Evolutionary conservation across 345 rosid species (phyloP).

Genomic region (Eucalyptus marginata): DNA sequence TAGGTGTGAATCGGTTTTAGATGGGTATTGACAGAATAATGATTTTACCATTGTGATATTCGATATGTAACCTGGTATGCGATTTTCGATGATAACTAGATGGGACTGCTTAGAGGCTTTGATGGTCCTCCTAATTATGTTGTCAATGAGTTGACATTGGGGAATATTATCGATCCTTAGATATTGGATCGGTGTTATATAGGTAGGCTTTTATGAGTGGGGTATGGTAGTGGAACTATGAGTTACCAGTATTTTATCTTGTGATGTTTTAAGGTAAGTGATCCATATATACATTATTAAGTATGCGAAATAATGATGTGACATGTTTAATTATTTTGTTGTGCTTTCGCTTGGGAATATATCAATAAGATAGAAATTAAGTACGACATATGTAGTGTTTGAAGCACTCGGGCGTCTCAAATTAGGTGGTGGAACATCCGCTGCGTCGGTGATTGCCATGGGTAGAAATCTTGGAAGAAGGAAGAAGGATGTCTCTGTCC

Average conservation of each 20-base stretch:
- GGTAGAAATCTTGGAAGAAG: not conserved
- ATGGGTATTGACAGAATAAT: too few relatives aligned
- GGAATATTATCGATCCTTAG: not conserved
- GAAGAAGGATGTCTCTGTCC: not conserved
- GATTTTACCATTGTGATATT: too few relatives aligned
- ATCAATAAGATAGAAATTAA: not conserved
- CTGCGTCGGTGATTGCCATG: not conserved
- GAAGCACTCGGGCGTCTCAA: not conserved
- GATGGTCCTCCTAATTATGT: not conserved
- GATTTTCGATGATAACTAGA: too few relatives aligned
- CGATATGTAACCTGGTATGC: accelerated
- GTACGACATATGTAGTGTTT: not conserved
- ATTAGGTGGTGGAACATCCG: not conserved
- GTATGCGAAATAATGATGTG: not conserved
- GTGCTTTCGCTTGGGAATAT: not conserved
- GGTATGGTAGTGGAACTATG: not conserved
- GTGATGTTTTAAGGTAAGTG: not conserved
- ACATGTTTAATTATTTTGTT: not conserved
- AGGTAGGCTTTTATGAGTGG: not conserved
- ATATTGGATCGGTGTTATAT: not conserved
- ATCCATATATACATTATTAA: not conserved
- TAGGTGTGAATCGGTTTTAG: too few relatives aligned
- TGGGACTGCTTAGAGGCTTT: not conserved
- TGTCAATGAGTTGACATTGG: not conserved
- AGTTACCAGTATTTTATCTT: not conserved